Base-by-base conservation (phyloP, 192 early-diverging fungal genomes). In the Borealophlyctis nickersoniae region DNA sequence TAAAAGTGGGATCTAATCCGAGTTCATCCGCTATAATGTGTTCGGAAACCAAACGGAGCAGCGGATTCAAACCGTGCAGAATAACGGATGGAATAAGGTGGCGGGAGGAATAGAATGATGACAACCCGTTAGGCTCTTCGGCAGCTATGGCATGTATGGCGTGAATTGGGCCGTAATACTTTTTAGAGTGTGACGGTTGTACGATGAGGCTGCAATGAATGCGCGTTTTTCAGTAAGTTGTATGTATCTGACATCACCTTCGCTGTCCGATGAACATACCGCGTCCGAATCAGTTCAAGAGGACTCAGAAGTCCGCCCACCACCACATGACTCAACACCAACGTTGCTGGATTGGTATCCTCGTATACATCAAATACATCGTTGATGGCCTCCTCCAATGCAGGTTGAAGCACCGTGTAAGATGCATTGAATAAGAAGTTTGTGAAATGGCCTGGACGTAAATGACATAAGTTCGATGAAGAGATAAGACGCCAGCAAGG, bases 321-420 rank as follows among this genome's bases (percentile, higher is more conserved):
- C 24, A 91, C 65, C 0, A 90, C 70, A 70, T 89, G 83, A 14
- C 89, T 90, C 1, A 80, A 71, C 0, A 95, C 81, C 49, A 88
- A 65, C 0, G 96, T 96, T 11, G 82, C 76, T 36, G 89, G 90
- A 72, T 83, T 86, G 49, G 80, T 83, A 64, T 92, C 92, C 56
- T 96, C 96, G 63, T 90, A 92, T n/a, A 96, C 80, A 57, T 87
- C 92, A 55, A 96, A 91, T 23, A 84, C 76, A 65, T 98, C 96
- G 74, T 98, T 96, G 49, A 98, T 64, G 22, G 78, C 68, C 14
- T 90, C 91, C 66, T 98, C 95, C 36, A 96, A 67, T 9, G 87
- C 84, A 19, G 95, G 94, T 64, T 95, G 93, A 30, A 92, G 55
- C 31, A 90, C 75, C 26, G 88, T 66, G 57, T 88, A 88, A 36